Evolutionary conservation across 306 rosid species (phyloP), one percentile per base, ranked within the genome.

Genomic region (Gynostemma pentaphyllum): DNA sequence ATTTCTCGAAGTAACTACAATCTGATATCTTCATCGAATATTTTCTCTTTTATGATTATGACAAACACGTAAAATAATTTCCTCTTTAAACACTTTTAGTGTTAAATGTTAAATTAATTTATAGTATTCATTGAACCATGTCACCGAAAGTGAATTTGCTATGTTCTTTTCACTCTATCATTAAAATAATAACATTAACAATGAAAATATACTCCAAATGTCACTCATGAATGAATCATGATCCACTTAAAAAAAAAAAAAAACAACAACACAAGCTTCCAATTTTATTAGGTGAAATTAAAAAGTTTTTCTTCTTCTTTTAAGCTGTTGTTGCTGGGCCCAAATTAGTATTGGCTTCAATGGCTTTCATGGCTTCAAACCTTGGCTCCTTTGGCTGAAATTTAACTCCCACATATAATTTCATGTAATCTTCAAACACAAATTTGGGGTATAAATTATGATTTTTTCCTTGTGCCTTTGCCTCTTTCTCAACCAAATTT

Each of bases 381-480:
- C 97, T 82, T 42, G 97, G 97, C 40, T 84, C 96, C 78, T 91
- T 91, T 19, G 96, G 83, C 45, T 91, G 74, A 53, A 91, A 91
- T 75, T 91, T 91, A 46, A 91, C 49, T 2, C 41, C 67, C 39
- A 90, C 70, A 62, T 91, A 91, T 21, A 83, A 85, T 69, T 91
- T 86, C 98, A 91, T 91, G 83, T 91, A 91, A 34, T 91, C 98
- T 60, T 83, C 92, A 66, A 91, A 91, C n/a, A 91, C 95, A 63
- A 91, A 91, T 66, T 83, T 88, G 15, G 98, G 98, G 75, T 91
- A 91, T 44, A 81, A n/a, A n/a, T n/a, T n/a, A n/a, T n/a, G n/a
- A n/a, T 32, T 7, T 79, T 74, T 16, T 49, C 75, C 68, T 85
- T 83, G 64, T 90, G n/a, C 83, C 61, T 69, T 80, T 40, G 76